Evolutionary conservation across 352 stramenopile species (phyloP), one percentile per base, ranked within the genome.

Genomic region (Blastocystis sp.): DNA sequence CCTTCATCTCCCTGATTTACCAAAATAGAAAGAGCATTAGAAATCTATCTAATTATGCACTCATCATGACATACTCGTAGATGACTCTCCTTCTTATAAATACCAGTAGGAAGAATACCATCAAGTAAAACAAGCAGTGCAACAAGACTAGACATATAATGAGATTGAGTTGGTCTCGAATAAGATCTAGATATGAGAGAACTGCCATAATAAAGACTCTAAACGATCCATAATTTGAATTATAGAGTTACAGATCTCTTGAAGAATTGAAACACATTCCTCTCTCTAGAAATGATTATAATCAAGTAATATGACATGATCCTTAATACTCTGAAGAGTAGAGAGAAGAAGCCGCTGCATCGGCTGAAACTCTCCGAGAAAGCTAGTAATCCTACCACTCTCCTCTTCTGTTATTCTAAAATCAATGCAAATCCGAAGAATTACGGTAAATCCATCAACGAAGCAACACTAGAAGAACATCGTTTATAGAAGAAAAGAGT

Each of bases 401-500:
- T 81, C 70, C 35, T 27, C 51, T 9, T 81, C 70, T 13, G 13
- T 59, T 7, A 81, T 27, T 24, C 70, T 81, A 56, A 0, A 64
- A 48, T 27, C 15, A 40, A 81, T 5, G 24, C 19, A 56, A 60
- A 56, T 4, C 5, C 27, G 6, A 37, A 2, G 24, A 9, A 60
- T 19, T 17, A 60, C n/a, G 17, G 70, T 33, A 33, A 60, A 62
- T 37, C 17, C 13, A n/a, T 81, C n/a, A 64, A 17, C 17, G 17
- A 24, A 62, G n/a, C 54, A 0, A 37, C 42, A 19, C 3, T 33
- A 5, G 42, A 2, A 27, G 51, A 40, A 40, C 70, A 81, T 62
- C 70, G 70, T 27, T 56, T 51, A 40, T 81, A 81, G 62, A 81
- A 81, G 48, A 64, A 81, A 19, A 81, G 70, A 15, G 48, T 64